These are phyloP conservation scores for Dactylorhiza incarnata DNA, from an alignment of 106 monocot species.

Conservation along the genomic window DNA sequence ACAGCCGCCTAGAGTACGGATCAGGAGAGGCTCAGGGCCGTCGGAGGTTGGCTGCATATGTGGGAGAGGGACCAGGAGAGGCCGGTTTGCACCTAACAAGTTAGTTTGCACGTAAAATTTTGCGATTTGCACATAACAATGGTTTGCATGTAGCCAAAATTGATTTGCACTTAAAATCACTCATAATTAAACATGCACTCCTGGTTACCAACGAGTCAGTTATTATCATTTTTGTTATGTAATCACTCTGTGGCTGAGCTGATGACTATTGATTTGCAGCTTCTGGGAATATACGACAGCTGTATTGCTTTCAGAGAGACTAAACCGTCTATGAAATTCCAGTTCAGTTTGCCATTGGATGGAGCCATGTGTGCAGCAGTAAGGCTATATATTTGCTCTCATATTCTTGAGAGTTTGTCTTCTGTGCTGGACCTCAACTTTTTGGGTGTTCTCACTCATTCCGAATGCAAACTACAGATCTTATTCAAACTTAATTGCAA, in stretches of 20 bases:
- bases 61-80: too few relatives aligned
- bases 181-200: too few relatives aligned
- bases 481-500: neutral
- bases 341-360: neutral
- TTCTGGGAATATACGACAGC: slow-evolving; percentile 83
- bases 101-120: too few relatives aligned
- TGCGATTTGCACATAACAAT: too few relatives aligned
- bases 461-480: neutral
- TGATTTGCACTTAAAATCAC: too few relatives aligned
- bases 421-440: neutral
- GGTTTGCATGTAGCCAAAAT: too few relatives aligned
- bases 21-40: too few relatives aligned
- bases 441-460: neutral
- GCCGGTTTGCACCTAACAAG: too few relatives aligned
- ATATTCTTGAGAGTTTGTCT: neutral
- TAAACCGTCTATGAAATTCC: slow-evolving; percentile 12
- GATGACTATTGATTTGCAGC: slow-evolving; percentile 33
- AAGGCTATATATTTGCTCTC: neutral
- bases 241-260: neutral
- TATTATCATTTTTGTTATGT: neutral
- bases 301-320: slow-evolving; percentile 79
- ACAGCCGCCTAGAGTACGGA: too few relatives aligned
- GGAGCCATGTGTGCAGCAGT: neutral
- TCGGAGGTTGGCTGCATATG: too few relatives aligned
- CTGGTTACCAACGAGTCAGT: too few relatives aligned